Evolutionary conservation across 495 filamentous ascomycete genomes (phyloP).

Genomic region (Tuber microsphaerosporum): DNA sequence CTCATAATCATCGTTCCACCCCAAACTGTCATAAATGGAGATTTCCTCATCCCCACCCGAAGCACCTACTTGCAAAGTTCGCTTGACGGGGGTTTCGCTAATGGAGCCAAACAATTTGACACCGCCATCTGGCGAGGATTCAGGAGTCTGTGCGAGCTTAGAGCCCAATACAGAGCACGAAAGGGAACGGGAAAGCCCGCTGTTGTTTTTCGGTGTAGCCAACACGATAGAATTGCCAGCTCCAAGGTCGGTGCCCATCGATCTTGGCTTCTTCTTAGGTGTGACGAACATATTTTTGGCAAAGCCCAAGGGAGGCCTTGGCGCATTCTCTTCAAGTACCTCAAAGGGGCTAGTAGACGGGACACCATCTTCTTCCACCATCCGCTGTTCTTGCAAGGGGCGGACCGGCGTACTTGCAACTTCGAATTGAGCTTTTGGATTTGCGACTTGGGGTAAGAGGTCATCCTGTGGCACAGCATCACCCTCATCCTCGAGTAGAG

Average conservation of each 20-base stretch:
- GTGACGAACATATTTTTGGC: conserved; percentile 17
- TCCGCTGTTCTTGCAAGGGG: conserved; percentile 3
- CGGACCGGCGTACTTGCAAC: conserved; percentile 21
- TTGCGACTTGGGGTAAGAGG: not conserved
- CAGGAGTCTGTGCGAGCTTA: not conserved
- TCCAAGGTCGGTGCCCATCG: conserved; percentile 12
- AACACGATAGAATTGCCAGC: conserved; percentile 15
- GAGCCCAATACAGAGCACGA: conserved; percentile 1
- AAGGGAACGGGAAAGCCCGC: conserved; percentile 6
- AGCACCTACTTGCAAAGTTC: not conserved
- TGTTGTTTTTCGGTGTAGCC: conserved; percentile 17
- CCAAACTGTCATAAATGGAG: conserved; percentile 35
- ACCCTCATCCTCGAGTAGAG: conserved; percentile 6
- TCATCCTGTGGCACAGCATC: conserved; percentile 10
- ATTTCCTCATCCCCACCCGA: conserved; percentile 9
- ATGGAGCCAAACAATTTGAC: conserved; percentile 21
- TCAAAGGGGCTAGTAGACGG: conserved; percentile 29
- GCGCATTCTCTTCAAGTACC: conserved; percentile 4
- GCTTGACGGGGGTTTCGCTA: conserved; percentile 20
- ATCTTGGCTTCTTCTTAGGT: conserved; percentile 19
- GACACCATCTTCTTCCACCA: conserved; percentile 17
- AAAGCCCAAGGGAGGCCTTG: not conserved
- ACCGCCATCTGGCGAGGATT: conserved; percentile 25
- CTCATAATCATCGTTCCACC: conserved; percentile 37
- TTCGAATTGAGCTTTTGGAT: conserved; percentile 2